Evolutionary conservation across 164 flowering plant species (phyloP), one percentile per base, ranked within the genome.

Genomic region (Cinnamomum micranthum): DNA sequence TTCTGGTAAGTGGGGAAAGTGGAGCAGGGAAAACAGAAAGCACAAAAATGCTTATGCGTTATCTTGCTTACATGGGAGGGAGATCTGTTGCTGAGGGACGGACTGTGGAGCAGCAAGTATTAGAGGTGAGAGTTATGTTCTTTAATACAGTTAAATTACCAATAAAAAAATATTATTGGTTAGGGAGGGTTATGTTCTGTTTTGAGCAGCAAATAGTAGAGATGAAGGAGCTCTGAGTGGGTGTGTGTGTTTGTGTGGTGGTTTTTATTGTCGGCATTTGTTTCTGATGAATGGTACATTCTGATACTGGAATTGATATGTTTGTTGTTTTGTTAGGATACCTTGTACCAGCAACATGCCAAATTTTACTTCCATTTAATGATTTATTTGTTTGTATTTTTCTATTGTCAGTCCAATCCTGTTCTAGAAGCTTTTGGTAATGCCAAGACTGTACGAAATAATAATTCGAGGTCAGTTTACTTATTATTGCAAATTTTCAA

Each of bases 21-120:
- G 99, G 99, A 82, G 98, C 99, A 66, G 99, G 99, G 70, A 96
- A 96, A 84, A 96, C 99, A 24, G 98, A 96, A 83, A 92, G 97
- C 86, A 96, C 99, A 23, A 96, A 96, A 77, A 88, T 84, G 91
- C 98, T 96, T 66, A 96, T 96, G 99, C 87, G 76, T 7, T 96
- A 92, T 86, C 93, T 94, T 80, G 99, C 99, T 65, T 90, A 82
- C 76, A 87, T 96, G 95, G 99, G 99, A 67, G 99, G 97, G 23
- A 87, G 84, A 85, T 83, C 85, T 75, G 86, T 73, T 27, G 47
- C 86, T 59, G 92, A 85, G 77, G 95, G 91, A 47, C 81, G 90
- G 51, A 85, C 88, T 51, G 97, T 93, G 80, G 96, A 93, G 87
- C 94, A 93, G 81, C 80, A 91, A 87, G 97, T 91, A 33, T 78